These are phyloP conservation scores for Diaporthe citriasiana DNA, from an alignment of 2,329 filamentous ascomycete species.

Conservation along the genomic window DNA sequence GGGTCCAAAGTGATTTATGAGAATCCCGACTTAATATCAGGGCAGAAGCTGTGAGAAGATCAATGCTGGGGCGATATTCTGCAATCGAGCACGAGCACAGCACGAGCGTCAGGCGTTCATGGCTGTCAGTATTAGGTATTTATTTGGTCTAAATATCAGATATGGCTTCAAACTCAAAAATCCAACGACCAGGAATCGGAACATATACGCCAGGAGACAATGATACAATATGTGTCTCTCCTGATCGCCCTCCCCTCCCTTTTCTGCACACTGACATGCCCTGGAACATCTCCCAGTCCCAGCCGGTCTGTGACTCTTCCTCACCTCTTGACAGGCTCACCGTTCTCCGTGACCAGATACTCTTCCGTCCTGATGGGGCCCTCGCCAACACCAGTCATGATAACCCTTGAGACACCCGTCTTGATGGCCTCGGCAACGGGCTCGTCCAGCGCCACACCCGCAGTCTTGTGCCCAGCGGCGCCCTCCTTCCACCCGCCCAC, in stretches of 20 bases:
- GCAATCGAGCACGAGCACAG: too few species aligned
- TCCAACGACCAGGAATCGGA: not conserved
- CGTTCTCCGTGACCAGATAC: slow-evolving; percentile 79
- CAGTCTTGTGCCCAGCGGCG: slow-evolving; percentile 63
- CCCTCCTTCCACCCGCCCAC: slow-evolving; percentile 81
- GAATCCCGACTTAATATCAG: not conserved
- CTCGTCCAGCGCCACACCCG: slow-evolving; percentile 73
- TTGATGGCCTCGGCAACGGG: slow-evolving; percentile 76
- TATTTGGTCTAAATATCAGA: slow-evolving; percentile 4
- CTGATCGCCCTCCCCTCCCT: not conserved
- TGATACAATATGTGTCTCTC: not conserved
- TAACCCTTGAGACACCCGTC: slow-evolving; percentile 88
- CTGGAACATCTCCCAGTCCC: not conserved
- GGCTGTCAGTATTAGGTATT: slow-evolving; percentile 2
- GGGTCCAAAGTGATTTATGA: slow-evolving; percentile 7
- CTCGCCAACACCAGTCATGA: slow-evolving; percentile 91
- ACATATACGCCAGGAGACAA: not conserved
- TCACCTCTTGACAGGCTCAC: slow-evolving; percentile 59
- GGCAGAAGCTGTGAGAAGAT: too few species aligned
- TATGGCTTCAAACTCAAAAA: not conserved
- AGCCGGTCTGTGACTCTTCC: not conserved
- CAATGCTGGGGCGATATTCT: too few species aligned
- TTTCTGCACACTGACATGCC: not conserved
- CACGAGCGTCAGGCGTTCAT: not conserved
- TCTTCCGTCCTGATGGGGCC: slow-evolving; percentile 86